Percentiles rank a stretch among this genome's conserved stretches.
These are phyloP conservation scores for Kluyveromyces wickerhamii DNA, from an alignment of 805 yeast genomes.

Conservation along the genomic window DNA sequence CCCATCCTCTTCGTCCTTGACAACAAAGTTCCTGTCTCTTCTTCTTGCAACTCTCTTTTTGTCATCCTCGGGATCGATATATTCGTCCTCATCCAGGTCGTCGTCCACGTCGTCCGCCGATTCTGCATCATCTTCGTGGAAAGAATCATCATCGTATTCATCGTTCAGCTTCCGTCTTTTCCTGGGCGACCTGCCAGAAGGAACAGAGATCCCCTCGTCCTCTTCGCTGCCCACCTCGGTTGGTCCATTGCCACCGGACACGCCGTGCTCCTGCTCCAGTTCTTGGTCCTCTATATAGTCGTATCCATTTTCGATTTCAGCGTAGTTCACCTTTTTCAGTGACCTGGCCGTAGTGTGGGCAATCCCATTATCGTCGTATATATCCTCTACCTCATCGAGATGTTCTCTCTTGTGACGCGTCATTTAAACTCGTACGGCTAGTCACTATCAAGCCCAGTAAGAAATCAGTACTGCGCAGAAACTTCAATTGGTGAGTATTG, in stretches of 20 bases:
- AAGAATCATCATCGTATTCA: conserved; percentile 26
- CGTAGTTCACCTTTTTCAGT: conserved; percentile 30
- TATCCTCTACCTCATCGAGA: conserved; percentile 10
- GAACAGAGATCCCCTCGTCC: conserved; percentile 17
- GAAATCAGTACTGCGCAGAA: no score
- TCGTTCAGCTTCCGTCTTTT: conserved; percentile 1
- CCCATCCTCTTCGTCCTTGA: conserved; percentile 14
- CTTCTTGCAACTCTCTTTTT: conserved; percentile 10
- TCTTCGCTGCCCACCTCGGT: conserved; percentile 8
- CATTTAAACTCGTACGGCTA: conserved; percentile 6
- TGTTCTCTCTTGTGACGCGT: conserved; percentile 11
- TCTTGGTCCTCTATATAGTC: conserved; percentile 25
- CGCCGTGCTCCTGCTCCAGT: conserved; percentile 8
- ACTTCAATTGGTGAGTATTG: no score
- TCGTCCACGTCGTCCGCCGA: conserved; percentile 31
- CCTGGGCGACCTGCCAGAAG: conserved; percentile 4
- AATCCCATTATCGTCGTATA: conserved; percentile 24
- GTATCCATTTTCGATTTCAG: conserved; percentile 29
- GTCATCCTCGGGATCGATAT: conserved; percentile 10
- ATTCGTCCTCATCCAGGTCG: conserved; percentile 16
- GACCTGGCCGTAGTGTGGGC: conserved; percentile 28
- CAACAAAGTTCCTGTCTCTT: conserved; percentile 19
- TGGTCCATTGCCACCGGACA: conserved; percentile 8
- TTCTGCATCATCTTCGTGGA: conserved; percentile 28
- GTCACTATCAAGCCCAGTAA: no score